Conservation (phyloP, 495 filamentous ascomycete genomes). For the Neurospora tetraspora region DNA sequence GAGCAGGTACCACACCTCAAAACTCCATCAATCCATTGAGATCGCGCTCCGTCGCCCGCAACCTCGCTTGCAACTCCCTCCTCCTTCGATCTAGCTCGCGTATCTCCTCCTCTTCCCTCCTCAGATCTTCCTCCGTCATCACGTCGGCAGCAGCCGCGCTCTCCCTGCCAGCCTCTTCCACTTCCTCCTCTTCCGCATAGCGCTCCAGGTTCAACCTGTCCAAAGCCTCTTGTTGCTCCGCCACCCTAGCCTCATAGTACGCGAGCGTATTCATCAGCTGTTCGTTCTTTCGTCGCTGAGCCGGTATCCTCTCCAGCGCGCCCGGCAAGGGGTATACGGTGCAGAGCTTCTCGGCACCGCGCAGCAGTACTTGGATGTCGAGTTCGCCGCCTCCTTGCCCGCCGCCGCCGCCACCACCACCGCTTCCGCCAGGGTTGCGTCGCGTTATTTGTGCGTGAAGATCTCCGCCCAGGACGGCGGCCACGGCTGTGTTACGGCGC, state of each 20-base stretch:
- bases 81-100: slow-evolving; percentile 68
- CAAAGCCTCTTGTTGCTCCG: slow-evolving; percentile 64
- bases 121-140: slow-evolving; percentile 67
- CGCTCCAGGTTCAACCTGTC: slow-evolving; percentile 56
- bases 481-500: slow-evolving; percentile 73
- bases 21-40: slow-evolving; percentile 51
- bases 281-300: slow-evolving; percentile 59
- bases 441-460: slow-evolving; percentile 72
- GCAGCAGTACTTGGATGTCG: slow-evolving; percentile 76
- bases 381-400: slow-evolving; percentile 50
- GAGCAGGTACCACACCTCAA: slow-evolving; percentile 1
- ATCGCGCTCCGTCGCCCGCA: slow-evolving; percentile 73
- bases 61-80: slow-evolving; percentile 61
- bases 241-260: slow-evolving; percentile 70
- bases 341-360: slow-evolving; percentile 84
- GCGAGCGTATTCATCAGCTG: slow-evolving; percentile 64
- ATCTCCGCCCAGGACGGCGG: slow-evolving; percentile 77
- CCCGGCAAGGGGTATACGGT: slow-evolving; percentile 79
- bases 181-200: slow-evolving; percentile 36
- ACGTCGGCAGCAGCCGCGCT: slow-evolving; percentile 28
- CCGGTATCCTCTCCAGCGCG: slow-evolving; percentile 66
- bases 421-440: slow-evolving; percentile 16
- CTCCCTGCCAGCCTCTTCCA: slow-evolving; percentile 33
- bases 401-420: slow-evolving; percentile 16
- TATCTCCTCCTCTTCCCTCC: slow-evolving; percentile 69